Conservation (phyloP, 139 green algal species). For the Mesostigma viride region DNA sequence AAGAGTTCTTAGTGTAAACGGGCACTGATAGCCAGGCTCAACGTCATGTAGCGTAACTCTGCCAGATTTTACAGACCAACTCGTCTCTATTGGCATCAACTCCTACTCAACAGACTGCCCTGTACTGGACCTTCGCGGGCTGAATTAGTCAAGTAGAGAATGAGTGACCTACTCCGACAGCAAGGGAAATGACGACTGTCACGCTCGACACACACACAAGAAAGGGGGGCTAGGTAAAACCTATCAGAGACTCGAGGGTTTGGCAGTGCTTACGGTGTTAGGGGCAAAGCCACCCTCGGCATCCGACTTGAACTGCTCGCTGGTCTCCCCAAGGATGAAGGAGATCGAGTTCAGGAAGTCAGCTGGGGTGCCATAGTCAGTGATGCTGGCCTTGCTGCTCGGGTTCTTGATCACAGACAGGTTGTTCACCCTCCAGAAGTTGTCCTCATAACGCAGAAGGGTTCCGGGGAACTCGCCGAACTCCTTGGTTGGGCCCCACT, state of each 20-base stretch:
- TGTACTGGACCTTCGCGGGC: constrained; percentile 7
- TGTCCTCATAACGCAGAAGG: constrained; percentile 72
- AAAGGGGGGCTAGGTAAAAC: too few species aligned
- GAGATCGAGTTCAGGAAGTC: constrained; percentile 67
- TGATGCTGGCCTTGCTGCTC: constrained; percentile 66
- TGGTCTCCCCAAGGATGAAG: constrained; percentile 50
- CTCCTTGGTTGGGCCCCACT: constrained; percentile 94
- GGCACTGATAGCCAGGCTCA: too few species aligned
- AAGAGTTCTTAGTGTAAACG: too few species aligned
- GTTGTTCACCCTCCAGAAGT: constrained; percentile 83
- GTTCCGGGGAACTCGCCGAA: constrained; percentile 60
- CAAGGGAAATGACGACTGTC: too few species aligned
- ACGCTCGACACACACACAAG: too few species aligned
- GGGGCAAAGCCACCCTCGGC: background rate
- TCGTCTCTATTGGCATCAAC: too few species aligned
- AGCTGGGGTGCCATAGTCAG: constrained; percentile 67
- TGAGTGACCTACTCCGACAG: too few species aligned
- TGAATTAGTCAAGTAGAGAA: too few species aligned
- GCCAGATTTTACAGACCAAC: too few species aligned
- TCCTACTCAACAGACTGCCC: too few species aligned
- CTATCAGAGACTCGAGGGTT: background rate
- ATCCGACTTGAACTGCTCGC: too few species aligned
- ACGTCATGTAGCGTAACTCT: too few species aligned
- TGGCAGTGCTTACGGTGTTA: background rate
- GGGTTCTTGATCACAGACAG: constrained; percentile 57